Conservation (phyloP, 768 basidiomycete genomes). For the Termitomyces sp. region DNA sequence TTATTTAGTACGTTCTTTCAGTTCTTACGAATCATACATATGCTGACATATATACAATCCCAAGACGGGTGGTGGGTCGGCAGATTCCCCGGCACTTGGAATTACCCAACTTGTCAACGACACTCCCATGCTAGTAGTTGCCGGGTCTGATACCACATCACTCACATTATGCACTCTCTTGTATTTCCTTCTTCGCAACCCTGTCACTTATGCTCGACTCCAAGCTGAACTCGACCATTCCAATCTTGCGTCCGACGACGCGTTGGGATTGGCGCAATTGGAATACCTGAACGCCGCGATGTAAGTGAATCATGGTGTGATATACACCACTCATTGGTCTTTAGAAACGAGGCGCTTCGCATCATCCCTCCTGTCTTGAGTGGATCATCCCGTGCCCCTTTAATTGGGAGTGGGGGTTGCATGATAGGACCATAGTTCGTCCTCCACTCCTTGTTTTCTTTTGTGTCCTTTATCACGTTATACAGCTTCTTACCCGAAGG, state of each 20-base stretch:
- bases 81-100: not conserved
- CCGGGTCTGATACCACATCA: constrained; percentile 15
- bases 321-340: not conserved
- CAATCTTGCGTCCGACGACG: not conserved
- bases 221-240: constrained; percentile 6
- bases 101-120: constrained; percentile 17
- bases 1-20: constrained; percentile 12
- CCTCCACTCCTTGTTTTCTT: not conserved
- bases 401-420: not conserved
- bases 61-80: not conserved
- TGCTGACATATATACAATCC: not conserved
- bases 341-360: constrained; percentile 33
- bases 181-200: constrained; percentile 14
- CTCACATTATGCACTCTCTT: constrained; percentile 14
- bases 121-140: constrained; percentile 9
- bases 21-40: no score
- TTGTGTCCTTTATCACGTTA: not conserved
- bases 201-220: constrained; percentile 8
- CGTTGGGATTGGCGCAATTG: not conserved
- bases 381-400: constrained; percentile 24
- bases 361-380: constrained; percentile 31
- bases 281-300: constrained; percentile 26
- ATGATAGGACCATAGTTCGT: constrained; percentile 18
- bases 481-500: constrained; percentile 34
- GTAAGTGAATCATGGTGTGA: constrained; percentile 18